Percentiles rank a stretch among this genome's conserved stretches.
Evolutionary conservation across 306 rosid species (phyloP).

Genomic region (Castanea mollissima): DNA sequence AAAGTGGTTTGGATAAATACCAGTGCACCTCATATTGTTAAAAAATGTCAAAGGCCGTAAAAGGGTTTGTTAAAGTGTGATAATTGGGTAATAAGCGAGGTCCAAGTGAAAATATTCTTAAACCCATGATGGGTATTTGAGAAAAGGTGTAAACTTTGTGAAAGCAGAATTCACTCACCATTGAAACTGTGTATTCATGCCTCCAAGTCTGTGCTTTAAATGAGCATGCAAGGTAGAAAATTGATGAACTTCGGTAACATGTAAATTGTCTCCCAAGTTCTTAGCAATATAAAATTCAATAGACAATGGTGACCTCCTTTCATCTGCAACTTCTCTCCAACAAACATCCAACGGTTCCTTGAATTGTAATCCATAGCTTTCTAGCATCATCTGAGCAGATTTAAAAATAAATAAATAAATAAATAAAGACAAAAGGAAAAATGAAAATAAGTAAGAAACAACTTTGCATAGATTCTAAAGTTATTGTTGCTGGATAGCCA

Average conservation of each 20-base stretch:
- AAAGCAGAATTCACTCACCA: not conserved
- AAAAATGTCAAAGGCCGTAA: slow-evolving; percentile 38
- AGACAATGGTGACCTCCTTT: not conserved
- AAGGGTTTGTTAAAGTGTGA: slow-evolving; percentile 35
- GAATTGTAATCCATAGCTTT: not conserved
- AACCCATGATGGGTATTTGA: slow-evolving; percentile 12
- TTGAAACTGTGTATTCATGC: not conserved
- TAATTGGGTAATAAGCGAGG: slow-evolving; percentile 48
- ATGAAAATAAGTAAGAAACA: slow-evolving; percentile 8
- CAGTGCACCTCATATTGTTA: slow-evolving; percentile 37
- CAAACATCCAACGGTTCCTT: not conserved
- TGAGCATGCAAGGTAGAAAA: not conserved
- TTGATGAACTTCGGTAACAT: not conserved
- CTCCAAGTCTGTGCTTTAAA: not conserved
- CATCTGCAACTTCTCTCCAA: slow-evolving; percentile 19
- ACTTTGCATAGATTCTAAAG: not conserved
- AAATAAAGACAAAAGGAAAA: not conserved
- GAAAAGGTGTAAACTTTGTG: slow-evolving; percentile 33
- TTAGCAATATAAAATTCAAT: not conserved
- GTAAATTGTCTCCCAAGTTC: slow-evolving; percentile 3
- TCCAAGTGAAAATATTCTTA: slow-evolving; percentile 47
- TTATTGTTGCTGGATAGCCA: not conserved
- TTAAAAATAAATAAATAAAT: not conserved
- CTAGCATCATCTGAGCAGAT: slow-evolving; percentile 3
- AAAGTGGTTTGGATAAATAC: slow-evolving; percentile 50